Evolutionary conservation across 2,329 filamentous ascomycete species (phyloP), one percentile per base, ranked within the genome.

Genomic region (Sclerotinia subarctica): DNA sequence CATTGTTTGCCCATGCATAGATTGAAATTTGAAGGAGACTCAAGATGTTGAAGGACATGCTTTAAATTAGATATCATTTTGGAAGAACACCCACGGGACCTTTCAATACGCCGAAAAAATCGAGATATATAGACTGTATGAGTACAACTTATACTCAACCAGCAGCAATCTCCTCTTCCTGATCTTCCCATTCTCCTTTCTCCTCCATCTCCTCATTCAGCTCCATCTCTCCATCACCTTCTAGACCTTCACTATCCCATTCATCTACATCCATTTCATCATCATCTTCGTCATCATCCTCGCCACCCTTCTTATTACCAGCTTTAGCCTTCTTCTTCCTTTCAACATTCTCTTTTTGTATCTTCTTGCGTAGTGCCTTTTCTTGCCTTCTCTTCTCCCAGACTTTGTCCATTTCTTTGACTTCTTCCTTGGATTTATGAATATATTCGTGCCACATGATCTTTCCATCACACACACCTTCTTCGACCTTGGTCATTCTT

Each of bases 401-500:
- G 73, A 87, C 86, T 81, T 89, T 87, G 73, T 98, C 94, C 74
- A 97, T 80, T 71, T 90, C 87, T 76, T 89, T 86, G 68, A 93
- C 81, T 78, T 99, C 94, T 24, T 87, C 85, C 73, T 88, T 88
- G 8, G 87, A 88, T 84, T 99, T 99, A 77, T 90, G 87, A 65
- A 98, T 88, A 77, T 93, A 96, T 77, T 97, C 93, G 79, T 99
- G 95, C 95, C 95, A 99, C 91, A 99, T 92, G 68, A 97, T 86
- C 78, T 93, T 95, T 62, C 95, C 95, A 35, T 86, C 85, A 75
- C 93, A 97, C 8, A 98, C 80, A 1, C 94, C 95, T 74, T 99
- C 95, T 77, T 99, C 95, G 5, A 99, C 94, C 81, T 99, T 99
- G 67, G 93, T 94, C 80, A 99, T 83, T 44, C 94, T 88, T 52